Evolutionary conservation across 202 grass and related monocot species (phyloP), one percentile per base, ranked within the genome.

Genomic region (Eragrostis tef): DNA sequence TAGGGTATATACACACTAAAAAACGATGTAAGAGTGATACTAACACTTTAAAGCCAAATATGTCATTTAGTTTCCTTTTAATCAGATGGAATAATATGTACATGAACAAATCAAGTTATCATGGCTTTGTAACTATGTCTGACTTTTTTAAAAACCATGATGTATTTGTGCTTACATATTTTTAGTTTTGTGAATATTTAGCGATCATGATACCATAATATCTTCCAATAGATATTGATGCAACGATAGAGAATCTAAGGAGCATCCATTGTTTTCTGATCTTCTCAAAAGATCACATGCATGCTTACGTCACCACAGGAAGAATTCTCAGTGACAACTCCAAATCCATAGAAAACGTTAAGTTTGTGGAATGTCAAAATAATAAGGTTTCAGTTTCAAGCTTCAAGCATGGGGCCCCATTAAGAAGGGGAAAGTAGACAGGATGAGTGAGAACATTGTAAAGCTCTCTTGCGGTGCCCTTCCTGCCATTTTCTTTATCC

Each of bases 381-480:
- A 84, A 82, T 27, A 62, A 75, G 87, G 59, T 61, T 61, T 89
- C 76, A 77, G 67, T 68, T 78, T 78, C 78, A 82, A 86, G 43
- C 83, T 64, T 46, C 67, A 53, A 20, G 48, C 15, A 15, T 11
- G 43, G 83, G 87, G 78, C 24, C 83, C 87, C 87, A 82, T 88
- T 80, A 47, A 58, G 44, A 43, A 74, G 70, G 44, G 44, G 49
- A 83, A 89, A 75, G 82, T 74, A 31, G 29, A 31, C 56, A 89
- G 26, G 83, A 94, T 77, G 88, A 88, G 86, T 84, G 82, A 66
- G 86, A 88, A 91, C 88, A 85, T 86, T 86, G 86, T 71, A 88
- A 91, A 91, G 85, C 65, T 69, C 75, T 68, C 75, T 16, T 81
- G 87, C 13, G 72, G 48, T 85, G 59, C 78, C 64, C 58, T 61